These are phyloP conservation scores for Aspergillus sp. DNA, from an alignment of 2,329 filamentous ascomycete species.

Conservation along the genomic window DNA sequence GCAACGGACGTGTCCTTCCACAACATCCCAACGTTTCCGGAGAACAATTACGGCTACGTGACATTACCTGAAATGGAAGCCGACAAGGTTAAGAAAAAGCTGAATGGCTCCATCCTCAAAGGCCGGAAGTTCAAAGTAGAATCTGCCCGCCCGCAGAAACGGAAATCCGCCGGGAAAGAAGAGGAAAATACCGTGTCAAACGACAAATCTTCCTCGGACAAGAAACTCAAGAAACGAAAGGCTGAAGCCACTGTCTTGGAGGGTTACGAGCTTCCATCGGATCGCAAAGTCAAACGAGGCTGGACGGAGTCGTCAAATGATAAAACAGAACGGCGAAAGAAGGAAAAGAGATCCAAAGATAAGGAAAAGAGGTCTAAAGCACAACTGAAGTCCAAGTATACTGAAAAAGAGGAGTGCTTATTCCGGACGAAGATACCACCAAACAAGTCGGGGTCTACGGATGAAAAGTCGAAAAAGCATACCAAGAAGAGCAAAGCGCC, in stretches of 20 bases:
- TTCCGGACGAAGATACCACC: constrained; percentile 80
- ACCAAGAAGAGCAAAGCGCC: constrained; percentile 62
- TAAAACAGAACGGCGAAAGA: constrained; percentile 45
- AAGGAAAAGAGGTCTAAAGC: constrained; percentile 58
- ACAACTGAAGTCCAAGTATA: constrained; percentile 72
- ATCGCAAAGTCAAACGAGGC: constrained; percentile 80
- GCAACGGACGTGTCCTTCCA: constrained; percentile 89
- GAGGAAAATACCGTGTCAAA: constrained; percentile 26
- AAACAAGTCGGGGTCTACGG: constrained; percentile 42
- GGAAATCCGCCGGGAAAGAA: constrained; percentile 42
- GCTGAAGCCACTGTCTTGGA: constrained; percentile 56
- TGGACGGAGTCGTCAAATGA: constrained; percentile 71
- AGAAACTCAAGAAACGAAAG: constrained; percentile 50
- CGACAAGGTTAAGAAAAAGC: constrained; percentile 85
- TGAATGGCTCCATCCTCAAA: constrained; percentile 82
- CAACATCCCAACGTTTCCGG: constrained; percentile 79
- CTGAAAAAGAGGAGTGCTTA: constrained; percentile 75
- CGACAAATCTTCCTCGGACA: constrained; percentile 41
- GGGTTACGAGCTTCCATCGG: constrained; percentile 71
- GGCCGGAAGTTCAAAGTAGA: constrained; percentile 84
- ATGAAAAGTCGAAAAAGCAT: constrained; percentile 44
- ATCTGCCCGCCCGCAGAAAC: constrained; percentile 68
- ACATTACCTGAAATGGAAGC: constrained; percentile 79
- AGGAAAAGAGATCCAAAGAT: constrained; percentile 51
- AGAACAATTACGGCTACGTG: constrained; percentile 85